Evolutionary conservation across 805 yeast species (phyloP), one percentile per base, ranked within the genome.

Genomic region (Dipodascus albidus): DNA sequence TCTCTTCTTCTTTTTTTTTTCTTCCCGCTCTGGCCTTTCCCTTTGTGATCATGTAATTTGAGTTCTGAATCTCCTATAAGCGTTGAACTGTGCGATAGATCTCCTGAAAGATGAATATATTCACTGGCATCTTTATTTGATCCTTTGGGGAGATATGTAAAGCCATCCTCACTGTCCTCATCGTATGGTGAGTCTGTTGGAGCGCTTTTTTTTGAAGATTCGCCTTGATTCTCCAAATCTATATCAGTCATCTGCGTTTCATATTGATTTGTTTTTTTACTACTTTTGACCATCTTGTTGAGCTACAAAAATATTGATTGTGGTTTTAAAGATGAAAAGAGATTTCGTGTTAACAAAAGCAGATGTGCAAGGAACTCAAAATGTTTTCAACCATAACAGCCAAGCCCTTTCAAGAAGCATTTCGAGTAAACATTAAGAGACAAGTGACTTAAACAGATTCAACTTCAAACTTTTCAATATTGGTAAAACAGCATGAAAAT

Each of bases 181-280:
- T 27, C 33, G 6, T 11, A 6, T 27, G 33, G 33, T 27, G 33
- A 27, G 33, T 27, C 33, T 11, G 33, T 27, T 27, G n/a, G n/a
- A n/a, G n/a, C n/a, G n/a, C n/a, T 27, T 6, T 11, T 11, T 11
- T 27, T 27, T 6, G 33, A 27, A 27, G 33, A 27, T 11, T 6
- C 9, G 6, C 33, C 33, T 27, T 27, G 33, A 27, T 27, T 17
- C 49, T 22, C 20, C 15, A 50, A 8, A 33, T 50, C 20, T 31
- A 50, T 31, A 3, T 23, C 42, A 1, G 11, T 50, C 3, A 20
- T 35, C n/a, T 51, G 54, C 3, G 47, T 23, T 21, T 15, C 31
- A 20, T 56, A 52, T 2, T 42, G 33, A 14, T 44, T 53, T 17
- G 35, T 54, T 17, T 56, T 56, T 8, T 54, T 54, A 27, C 11